Evolutionary conservation across 257 asterid genomes (phyloP).

Genomic region (Jacaranda mimosifolia): DNA sequence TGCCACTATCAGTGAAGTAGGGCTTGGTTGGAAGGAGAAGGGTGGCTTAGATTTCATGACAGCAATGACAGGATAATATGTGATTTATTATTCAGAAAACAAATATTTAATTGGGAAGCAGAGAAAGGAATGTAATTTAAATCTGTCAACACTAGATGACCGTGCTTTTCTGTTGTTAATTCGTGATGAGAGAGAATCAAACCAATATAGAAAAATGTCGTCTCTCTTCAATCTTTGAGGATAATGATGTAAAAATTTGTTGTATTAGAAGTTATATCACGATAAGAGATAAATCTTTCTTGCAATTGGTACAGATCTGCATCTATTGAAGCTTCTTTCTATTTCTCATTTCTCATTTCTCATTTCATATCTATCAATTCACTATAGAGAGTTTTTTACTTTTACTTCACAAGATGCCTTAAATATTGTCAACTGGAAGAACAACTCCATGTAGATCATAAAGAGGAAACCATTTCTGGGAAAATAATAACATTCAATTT

Average conservation of each 20-base stretch:
- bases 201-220: too few species aligned
- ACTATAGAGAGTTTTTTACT: not conserved
- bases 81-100: too few species aligned
- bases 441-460: not conserved
- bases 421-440: not conserved
- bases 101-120: too few species aligned
- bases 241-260: too few species aligned
- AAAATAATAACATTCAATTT: constrained; percentile 6
- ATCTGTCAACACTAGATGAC: too few species aligned
- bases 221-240: not conserved
- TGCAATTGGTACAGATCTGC: not conserved
- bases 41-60: too few species aligned
- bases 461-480: not conserved
- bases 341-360: constrained; percentile 5
- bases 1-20: too few species aligned
- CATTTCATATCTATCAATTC: not conserved
- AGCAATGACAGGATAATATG: too few species aligned
- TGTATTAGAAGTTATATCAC: not conserved
- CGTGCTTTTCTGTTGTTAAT: too few species aligned
- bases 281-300: not conserved
- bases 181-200: too few species aligned
- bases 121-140: too few species aligned
- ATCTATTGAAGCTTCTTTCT: not conserved
- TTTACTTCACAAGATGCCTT: not conserved
- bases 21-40: too few species aligned